Evolutionary conservation across 2,329 filamentous ascomycete genomes (phyloP).

Genomic region (Amauroascus niger): DNA sequence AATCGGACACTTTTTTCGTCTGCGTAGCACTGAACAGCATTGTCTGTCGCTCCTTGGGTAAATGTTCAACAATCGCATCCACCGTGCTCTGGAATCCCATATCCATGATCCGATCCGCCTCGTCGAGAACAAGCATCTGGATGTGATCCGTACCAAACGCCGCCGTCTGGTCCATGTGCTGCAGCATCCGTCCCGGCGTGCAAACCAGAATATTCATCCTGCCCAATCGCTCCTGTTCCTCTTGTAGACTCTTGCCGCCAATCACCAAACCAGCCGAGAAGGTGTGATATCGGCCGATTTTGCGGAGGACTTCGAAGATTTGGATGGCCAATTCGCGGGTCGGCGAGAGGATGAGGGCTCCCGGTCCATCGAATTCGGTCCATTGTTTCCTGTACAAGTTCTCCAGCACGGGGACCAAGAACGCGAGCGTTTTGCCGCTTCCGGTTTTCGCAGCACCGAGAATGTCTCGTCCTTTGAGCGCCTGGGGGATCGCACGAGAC

Average conservation of each 20-base stretch:
- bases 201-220: slow-evolving; percentile 97
- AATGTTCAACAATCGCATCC: slow-evolving; percentile 84
- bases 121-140: slow-evolving; percentile 86
- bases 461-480: slow-evolving; percentile 76
- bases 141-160: slow-evolving; percentile 82
- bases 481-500: slow-evolving; percentile 74
- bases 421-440: slow-evolving; percentile 89
- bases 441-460: slow-evolving; percentile 92
- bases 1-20: slow-evolving; percentile 84
- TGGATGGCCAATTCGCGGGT: slow-evolving; percentile 93
- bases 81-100: slow-evolving; percentile 90
- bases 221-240: slow-evolving; percentile 72
- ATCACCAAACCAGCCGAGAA: slow-evolving; percentile 93
- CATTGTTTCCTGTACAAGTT: slow-evolving; percentile 82
- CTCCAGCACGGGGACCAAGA: slow-evolving; percentile 83
- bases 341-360: slow-evolving; percentile 84
- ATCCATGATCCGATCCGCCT: slow-evolving; percentile 93
- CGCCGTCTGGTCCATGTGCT: slow-evolving; percentile 90
- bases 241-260: slow-evolving; percentile 79
- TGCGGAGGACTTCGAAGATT: slow-evolving; percentile 88
- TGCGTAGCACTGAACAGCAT: slow-evolving; percentile 94
- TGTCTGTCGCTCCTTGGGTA: slow-evolving; percentile 78
- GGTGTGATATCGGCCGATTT: slow-evolving; percentile 76
- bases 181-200: slow-evolving; percentile 87
- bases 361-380: slow-evolving; percentile 82